Base-by-base conservation (phyloP, 352 stramenopile species). In the Peronosclerospora sorghi region DNA sequence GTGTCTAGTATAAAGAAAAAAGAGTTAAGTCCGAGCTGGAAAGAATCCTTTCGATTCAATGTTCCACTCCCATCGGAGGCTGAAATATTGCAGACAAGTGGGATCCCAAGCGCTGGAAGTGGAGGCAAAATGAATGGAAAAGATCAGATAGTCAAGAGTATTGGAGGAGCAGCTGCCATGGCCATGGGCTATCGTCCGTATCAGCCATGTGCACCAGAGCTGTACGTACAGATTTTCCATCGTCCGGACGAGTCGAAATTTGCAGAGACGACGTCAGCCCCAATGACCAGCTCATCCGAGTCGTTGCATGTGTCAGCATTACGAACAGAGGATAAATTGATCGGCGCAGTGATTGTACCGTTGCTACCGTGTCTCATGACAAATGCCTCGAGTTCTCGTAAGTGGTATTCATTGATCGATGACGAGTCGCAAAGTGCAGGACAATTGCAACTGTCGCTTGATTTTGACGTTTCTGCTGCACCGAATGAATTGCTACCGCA, bases 1-100 rank as follows among this genome's bases (percentile, higher is more conserved):
- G 55, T 67, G 28, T 80, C 69, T 2, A 78, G 47, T 19, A 49
- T 67, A 19, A 70, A 78, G 45, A 42, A 62, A 8, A 56, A 63
- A 27, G 61, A 73, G 34, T 41, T 85, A 17, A 83, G 79, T 45
- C 73, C 73, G 30, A 68, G 59, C 41, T 85, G 73, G 73, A 85
- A 83, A 34, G 69, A 83, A 49, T 61, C 54, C n/a, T 69, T 62
- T 1, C 35, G 48, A 43, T 54, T 85, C 8, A 53, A 59, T 7
- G 65, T 85, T 19, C 69, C 73, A 12, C 50, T 85, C 19, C 69
- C 73, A 21, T 64, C 68, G 5, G 73, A 85, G 50, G 54, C 69
- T 20, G 69, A 85, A 37, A 40, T 82, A 12, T 45, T 80, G 20
- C 54, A 79, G 42, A 75, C 69, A 0, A 46, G 56, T 5, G 66